phyloP scores from a whole-genome alignment of 1,284 basidiomycete species.

The Cutaneotrichosporon dermatis region DNA sequence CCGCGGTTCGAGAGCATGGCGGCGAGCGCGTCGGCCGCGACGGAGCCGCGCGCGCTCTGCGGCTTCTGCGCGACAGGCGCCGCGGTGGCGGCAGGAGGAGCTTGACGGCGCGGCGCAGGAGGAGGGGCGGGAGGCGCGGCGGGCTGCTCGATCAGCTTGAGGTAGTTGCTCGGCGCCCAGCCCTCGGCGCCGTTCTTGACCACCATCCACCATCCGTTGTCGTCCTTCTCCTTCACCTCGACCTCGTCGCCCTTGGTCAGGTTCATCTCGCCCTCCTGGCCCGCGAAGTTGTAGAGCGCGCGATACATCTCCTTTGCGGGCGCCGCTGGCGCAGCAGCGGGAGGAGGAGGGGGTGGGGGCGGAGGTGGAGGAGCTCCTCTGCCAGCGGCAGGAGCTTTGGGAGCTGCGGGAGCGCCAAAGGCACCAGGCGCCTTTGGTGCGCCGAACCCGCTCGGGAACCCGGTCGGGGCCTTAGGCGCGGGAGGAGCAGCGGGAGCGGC shows the following conservation, averaged over 20 bases:
- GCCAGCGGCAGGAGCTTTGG: constrained; percentile 20
- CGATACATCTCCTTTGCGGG: constrained; percentile 73
- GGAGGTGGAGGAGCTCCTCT: constrained; percentile 36
- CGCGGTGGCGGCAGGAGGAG: neutral
- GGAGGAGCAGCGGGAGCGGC: neutral
- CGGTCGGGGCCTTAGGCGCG: constrained; percentile 15
- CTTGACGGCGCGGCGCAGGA: constrained; percentile 52
- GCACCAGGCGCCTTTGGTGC: neutral
- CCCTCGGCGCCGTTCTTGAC: constrained; percentile 79
- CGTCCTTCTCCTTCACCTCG: constrained; percentile 87
- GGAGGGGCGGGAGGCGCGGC: constrained; percentile 67
- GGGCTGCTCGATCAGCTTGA: constrained; percentile 62
- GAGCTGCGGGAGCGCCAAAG: neutral
- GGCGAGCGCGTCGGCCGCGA: constrained; percentile 35
- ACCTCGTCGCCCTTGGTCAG: constrained; percentile 86
- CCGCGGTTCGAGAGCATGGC: constrained; percentile 14
- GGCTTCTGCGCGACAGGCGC: neutral
- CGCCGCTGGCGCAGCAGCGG: constrained; percentile 56
- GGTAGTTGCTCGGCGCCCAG: constrained; percentile 94
- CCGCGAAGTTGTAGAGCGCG: constrained; percentile 82
- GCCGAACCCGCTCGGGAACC: no score
- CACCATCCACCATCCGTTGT: constrained; percentile 95
- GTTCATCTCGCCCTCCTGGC: constrained; percentile 86
- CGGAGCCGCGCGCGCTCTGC: neutral
- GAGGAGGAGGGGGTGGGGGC: constrained; percentile 58